Conservation (phyloP, 164 flowering plant species). For the Echeveria elegans region DNA sequence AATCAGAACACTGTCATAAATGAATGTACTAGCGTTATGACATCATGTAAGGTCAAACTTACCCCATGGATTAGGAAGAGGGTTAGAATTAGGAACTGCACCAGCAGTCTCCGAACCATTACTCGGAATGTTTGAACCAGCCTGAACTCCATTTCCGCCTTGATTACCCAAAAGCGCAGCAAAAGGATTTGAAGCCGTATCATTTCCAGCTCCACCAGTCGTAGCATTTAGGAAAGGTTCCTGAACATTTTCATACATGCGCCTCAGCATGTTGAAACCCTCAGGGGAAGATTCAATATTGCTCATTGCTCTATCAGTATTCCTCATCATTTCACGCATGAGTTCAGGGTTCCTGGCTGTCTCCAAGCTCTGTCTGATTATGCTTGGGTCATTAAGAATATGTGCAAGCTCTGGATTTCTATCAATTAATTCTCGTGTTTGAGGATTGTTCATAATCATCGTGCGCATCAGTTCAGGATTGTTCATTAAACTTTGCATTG, state of each 20-base stretch:
- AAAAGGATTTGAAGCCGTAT: slow-evolving; percentile 57
- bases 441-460: slow-evolving; percentile 83
- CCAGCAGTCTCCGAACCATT: slow-evolving; percentile 18
- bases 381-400: slow-evolving; percentile 78
- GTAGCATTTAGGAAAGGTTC: slow-evolving; percentile 89
- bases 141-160: slow-evolving; percentile 21
- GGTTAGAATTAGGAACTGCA: slow-evolving; percentile 31
- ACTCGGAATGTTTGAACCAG: slow-evolving; percentile 20
- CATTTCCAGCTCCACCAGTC: slow-evolving; percentile 65
- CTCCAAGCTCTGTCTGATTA: slow-evolving; percentile 75
- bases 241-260: slow-evolving; percentile 98
- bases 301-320: slow-evolving; percentile 95
- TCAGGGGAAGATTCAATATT: slow-evolving; percentile 93
- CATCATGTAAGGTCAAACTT: neutral
- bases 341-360: slow-evolving; percentile 92
- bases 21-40: neutral
- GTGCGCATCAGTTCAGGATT: slow-evolving; percentile 87
- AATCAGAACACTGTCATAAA: neutral
- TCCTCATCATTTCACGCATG: slow-evolving; percentile 97
- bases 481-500: slow-evolving; percentile 64
- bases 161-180: slow-evolving; percentile 57
- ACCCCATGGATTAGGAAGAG: slow-evolving; percentile 41
- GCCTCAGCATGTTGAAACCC: slow-evolving; percentile 93
- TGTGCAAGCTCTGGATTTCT: slow-evolving; percentile 91
- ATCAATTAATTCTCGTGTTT: slow-evolving; percentile 86